Evolutionary conservation across 805 yeast genomes (phyloP), one percentile per base, ranked within the genome.

Genomic region (Ogataea kodamae): DNA sequence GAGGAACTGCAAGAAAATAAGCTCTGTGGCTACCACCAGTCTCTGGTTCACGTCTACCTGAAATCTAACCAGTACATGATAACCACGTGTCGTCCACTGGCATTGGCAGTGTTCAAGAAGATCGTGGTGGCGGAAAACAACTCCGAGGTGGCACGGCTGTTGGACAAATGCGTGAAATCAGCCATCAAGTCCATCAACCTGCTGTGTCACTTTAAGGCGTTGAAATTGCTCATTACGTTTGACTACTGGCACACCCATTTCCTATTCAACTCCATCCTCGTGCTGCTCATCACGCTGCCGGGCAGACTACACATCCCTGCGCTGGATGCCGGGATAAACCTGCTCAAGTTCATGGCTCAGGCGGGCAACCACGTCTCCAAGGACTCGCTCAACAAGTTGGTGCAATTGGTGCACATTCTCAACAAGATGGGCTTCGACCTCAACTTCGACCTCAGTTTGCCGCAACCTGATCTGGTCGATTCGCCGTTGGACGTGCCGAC

Each of bases 211-310:
- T 43, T 64, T 25, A 51, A 49, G 21, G 46, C 45, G 12, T 40
- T 50, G 33, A 57, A 57, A 3, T 34, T 55, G 42, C 50, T 62
- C 28, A 57, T 60, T 5, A 56, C 63, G 12, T 62, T 55, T 49
- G 68, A 64, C 20, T 62, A 61, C 42, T 61, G 65, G 63, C 67
- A 64, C 43, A 60, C 61, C 4, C 61, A 64, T 38, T 61, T 59
- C 39, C 48, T 64, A 27, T 62, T 62, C 38, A 53, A 62, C 13
- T 50, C 68, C 0, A 39, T 61, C 7, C 37, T 62, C 30, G 55
- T 64, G 9, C 43, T 55, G 24, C 31, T 47, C 18, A 52, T 53
- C 29, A 48, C 55, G 7, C 35, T 40, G 28, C 35, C 29, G 12
- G 30, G 35, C 17, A 42, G 41, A 33, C 33, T 34, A 28, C 42